Evolutionary conservation across 2,329 filamentous ascomycete species (phyloP), one percentile per base, ranked within the genome.

Genomic region (Cladosporium colombiae): DNA sequence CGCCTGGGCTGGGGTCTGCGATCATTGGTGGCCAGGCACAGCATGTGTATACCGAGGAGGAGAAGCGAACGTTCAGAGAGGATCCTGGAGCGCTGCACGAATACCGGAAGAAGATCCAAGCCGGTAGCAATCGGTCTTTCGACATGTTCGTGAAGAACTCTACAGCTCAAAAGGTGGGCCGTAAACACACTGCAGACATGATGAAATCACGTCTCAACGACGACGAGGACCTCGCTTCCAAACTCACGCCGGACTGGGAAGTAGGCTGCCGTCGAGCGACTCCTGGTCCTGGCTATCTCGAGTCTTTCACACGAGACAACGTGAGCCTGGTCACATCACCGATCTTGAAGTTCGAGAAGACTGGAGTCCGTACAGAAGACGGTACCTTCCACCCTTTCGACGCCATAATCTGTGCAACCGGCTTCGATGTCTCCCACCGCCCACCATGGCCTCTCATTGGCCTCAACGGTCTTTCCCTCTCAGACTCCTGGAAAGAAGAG

Each of bases 181-280:
- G 71, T 4, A 69, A 68, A 35, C 62, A 66, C 6, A 73, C 71
- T 7, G 67, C 68, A 25, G 68, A 70, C 2, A 70, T 72, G 61
- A 89, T 89, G 85, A 79, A 79, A 40, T 71, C 81, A 49, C 81
- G 86, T 0, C 75, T 89, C 0, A 76, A 75, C 0, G 81, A 82
- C 62, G 85, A 88, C 67, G 84, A 86, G 0, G 82, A 86, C 27
- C 76, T 90, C 4, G 75, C 85, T 0, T 78, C 85, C 0, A 78
- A 81, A 25, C 79, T 90, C 3, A 79, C 88, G 4, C 89, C 89
- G 0, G 83, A 89, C 66, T 90, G 88, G 71, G 85, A 87, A 0
- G 86, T 88, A 1, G 85, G 87, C 69, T 91, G 89, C 68, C 83
- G 88, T 11, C 83, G 89, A 1, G 77, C 89, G 0, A 91, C 89